These are phyloP conservation scores for Macroventuria anomochaeta DNA, from an alignment of 2,329 filamentous ascomycete species.

Conservation along the genomic window DNA sequence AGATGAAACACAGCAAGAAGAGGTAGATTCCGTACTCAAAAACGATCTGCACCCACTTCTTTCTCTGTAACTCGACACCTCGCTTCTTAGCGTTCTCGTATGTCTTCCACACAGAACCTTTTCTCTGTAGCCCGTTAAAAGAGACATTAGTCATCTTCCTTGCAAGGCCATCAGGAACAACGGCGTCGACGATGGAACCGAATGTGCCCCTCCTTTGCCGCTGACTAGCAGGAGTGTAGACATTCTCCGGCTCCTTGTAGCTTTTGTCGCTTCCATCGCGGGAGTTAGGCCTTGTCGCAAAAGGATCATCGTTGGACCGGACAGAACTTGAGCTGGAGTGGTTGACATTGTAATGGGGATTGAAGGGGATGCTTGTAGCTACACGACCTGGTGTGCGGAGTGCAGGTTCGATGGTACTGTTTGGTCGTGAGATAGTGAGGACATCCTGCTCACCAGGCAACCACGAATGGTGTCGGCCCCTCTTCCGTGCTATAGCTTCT, in stretches of 20 bases:
- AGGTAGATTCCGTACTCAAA: conserved; percentile 52
- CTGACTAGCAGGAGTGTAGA: conserved; percentile 9
- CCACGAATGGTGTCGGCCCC: conserved; percentile 6
- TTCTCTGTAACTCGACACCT: conserved; percentile 34
- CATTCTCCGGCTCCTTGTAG: conserved; percentile 18
- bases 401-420: conserved; percentile 7
- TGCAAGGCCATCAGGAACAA: conserved; percentile 25
- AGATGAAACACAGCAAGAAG: conserved; percentile 48
- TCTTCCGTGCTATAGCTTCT: neutral
- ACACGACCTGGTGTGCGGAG: conserved; percentile 10
- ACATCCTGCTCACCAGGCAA: conserved; percentile 10
- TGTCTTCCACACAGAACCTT: conserved; percentile 25
- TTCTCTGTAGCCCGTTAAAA: conserved; percentile 19
- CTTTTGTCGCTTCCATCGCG: conserved; percentile 5
- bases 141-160: conserved; percentile 27
- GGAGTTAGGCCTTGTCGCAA: conserved; percentile 19
- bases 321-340: conserved; percentile 12
- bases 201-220: conserved; percentile 21
- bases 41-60: conserved; percentile 44
- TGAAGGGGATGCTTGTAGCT: conserved; percentile 10
- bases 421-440: conserved; percentile 10
- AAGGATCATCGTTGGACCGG: conserved; percentile 23
- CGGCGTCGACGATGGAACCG: conserved; percentile 24
- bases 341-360: neutral
- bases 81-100: conserved; percentile 36